Conservation (phyloP, 805 yeast species). For the Metschnikowia proteae region DNA sequence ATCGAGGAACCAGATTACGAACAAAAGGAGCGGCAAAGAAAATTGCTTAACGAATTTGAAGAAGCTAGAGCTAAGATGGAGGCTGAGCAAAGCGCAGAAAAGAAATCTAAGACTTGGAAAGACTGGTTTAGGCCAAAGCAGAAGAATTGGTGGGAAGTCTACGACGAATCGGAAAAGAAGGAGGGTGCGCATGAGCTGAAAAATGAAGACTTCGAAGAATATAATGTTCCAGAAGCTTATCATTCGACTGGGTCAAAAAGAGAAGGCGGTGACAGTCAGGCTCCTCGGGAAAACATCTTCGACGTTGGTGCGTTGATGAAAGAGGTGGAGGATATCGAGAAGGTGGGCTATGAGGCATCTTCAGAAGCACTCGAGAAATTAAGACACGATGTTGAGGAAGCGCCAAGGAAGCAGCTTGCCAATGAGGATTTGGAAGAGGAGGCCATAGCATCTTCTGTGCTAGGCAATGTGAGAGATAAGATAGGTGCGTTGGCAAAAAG, state of each 20-base stretch:
- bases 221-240: slow-evolving; percentile 8
- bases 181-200: not conserved
- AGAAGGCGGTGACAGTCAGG: slow-evolving; percentile 3
- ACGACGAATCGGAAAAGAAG: slow-evolving; percentile 29
- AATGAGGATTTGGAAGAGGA: slow-evolving; percentile 15
- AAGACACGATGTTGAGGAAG: slow-evolving; percentile 7
- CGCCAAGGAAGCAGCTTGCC: slow-evolving; percentile 1
- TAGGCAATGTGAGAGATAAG: slow-evolving; percentile 6
- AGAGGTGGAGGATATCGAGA: slow-evolving; percentile 45
- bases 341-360: slow-evolving; percentile 24
- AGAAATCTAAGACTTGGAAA: slow-evolving; percentile 43
- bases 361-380: slow-evolving; percentile 7
- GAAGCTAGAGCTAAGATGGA: slow-evolving; percentile 69
- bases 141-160: slow-evolving; percentile 58
- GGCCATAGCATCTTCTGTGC: slow-evolving; percentile 7
- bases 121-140: slow-evolving; percentile 46
- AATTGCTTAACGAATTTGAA: slow-evolving; percentile 79
- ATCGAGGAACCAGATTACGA: slow-evolving; percentile 96
- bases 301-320: slow-evolving; percentile 42
- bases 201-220: slow-evolving; percentile 14
- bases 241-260: slow-evolving; percentile 13
- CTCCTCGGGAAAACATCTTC: slow-evolving; percentile 29
- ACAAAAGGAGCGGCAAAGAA: slow-evolving; percentile 75
- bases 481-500: not conserved
- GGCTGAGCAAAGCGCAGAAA: slow-evolving; percentile 34